These are phyloP conservation scores for Aspergillus sp. DNA, from an alignment of 2,329 filamentous ascomycete genomes.

Conservation along the genomic window DNA sequence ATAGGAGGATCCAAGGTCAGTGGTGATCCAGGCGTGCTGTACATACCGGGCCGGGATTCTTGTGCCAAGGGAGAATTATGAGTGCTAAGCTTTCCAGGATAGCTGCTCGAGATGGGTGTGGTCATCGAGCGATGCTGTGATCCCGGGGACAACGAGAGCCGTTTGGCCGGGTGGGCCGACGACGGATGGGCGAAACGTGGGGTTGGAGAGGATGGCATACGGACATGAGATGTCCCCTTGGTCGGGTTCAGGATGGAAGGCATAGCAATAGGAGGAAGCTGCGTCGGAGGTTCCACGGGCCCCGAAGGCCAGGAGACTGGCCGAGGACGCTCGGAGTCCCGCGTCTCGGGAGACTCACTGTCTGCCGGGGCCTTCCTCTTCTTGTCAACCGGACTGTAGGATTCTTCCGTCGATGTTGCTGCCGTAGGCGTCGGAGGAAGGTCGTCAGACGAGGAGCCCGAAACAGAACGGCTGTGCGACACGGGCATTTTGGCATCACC, in stretches of 20 bases:
- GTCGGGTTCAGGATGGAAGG: slow-evolving; percentile 37
- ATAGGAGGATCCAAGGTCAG: slow-evolving; percentile 19
- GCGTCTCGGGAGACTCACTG: slow-evolving; percentile 12
- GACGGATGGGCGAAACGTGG: slow-evolving; percentile 16
- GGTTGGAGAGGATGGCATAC: slow-evolving; percentile 24
- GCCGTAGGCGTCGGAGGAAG: slow-evolving; percentile 6
- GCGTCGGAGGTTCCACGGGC: slow-evolving; percentile 27
- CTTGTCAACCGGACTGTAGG: slow-evolving; percentile 16
- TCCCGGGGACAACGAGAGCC: slow-evolving; percentile 28
- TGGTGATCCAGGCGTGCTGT: slow-evolving; percentile 21
- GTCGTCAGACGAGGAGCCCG: slow-evolving; percentile 25
- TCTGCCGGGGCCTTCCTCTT: slow-evolving; percentile 11
- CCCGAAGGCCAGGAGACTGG: slow-evolving; percentile 31
- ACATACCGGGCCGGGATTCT: slow-evolving; percentile 23
- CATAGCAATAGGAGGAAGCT: slow-evolving; percentile 33
- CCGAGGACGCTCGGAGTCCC: slow-evolving; percentile 22
- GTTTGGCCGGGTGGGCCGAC: slow-evolving; percentile 14
- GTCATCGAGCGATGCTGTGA: slow-evolving; percentile 24
- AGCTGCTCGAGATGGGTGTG: slow-evolving; percentile 28
- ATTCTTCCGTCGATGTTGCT: slow-evolving; percentile 5
- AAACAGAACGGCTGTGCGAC: slow-evolving; percentile 30
- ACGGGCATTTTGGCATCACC: slow-evolving; percentile 29
- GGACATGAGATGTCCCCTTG: slow-evolving; percentile 21
- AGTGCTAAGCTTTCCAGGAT: slow-evolving; percentile 25
- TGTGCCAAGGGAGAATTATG: slow-evolving; percentile 30